Evolutionary conservation across 225 moss, liverwort and hornwort species (phyloP), one percentile per base, ranked within the genome.

Genomic region (Bryum argenteum): DNA sequence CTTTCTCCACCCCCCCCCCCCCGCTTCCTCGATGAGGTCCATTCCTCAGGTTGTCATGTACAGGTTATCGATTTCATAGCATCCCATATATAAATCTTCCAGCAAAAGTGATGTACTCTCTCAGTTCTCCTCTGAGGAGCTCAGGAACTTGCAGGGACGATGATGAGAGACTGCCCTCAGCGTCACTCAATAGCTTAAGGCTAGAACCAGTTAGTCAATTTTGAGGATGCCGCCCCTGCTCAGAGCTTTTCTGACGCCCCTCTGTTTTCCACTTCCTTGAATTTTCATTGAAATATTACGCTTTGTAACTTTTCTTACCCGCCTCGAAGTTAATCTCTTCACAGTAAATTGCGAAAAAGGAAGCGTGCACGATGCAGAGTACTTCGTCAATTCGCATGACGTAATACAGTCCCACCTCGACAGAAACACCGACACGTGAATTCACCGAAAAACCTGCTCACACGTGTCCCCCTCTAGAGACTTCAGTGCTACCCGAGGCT

Each of bases 31-130:
- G 67, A 67, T 64, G 77, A 73, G 81, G 77, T 73, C 73, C 60
- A 81, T 81, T 77, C 77, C 81, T 81, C 81, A 65, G 47, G 73
- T 69, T 73, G 69, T 47, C 69, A 53, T 77, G 77, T 77, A 73
- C 77, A 77, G 77, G 73, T 73, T 76, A 67, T 89, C 84, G 59
- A 84, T 85, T 79, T 77, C 62, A 80, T 83, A 90, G 90, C 52
- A 80, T 91, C 74, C 79, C 85, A 58, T 83, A 71, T 11, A 56
- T 56, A 15, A 82, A 88, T 52, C 77, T 89, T 57, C 80, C 75
- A 33, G 83, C 88, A 23, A 90, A 87, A 77, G 85, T 89, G 72
- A 80, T 81, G 62, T 89, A 68, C 52, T 81, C 85, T 58, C 65
- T 60, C 43, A 79, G 86, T 37, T 72, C 91, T 63, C 85, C 82